phyloP scores from a whole-genome alignment of 768 basidiomycete genomes.

The Tulasnella calospora region DNA sequence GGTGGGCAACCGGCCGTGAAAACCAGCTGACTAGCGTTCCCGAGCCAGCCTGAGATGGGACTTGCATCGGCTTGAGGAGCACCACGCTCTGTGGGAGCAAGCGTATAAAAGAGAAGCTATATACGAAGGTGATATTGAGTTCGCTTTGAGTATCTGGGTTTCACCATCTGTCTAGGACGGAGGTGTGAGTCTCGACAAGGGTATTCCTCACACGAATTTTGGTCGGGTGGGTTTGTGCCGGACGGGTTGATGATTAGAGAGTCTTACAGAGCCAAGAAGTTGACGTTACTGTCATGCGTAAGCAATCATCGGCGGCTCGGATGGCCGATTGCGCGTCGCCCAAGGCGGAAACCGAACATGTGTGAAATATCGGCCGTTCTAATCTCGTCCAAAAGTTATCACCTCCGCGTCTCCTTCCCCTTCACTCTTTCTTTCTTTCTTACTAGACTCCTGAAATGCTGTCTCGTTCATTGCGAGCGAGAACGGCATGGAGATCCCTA shows the following conservation, averaged over 20 bases:
- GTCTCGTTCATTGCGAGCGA: slow-evolving; percentile 9
- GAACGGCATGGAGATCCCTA: slow-evolving; percentile 10
- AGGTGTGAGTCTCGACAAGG: too few relatives aligned
- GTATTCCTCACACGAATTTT: too few relatives aligned
- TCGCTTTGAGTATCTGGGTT: too few relatives aligned
- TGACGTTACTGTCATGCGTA: neutral
- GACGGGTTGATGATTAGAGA: neutral
- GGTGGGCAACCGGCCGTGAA: too few relatives aligned
- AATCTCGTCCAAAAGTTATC: slow-evolving; percentile 22
- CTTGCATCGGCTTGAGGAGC: too few relatives aligned
- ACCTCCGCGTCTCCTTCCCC: neutral
- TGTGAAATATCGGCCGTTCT: neutral
- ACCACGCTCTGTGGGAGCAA: too few relatives aligned
- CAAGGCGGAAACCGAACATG: neutral
- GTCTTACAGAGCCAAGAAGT: neutral
- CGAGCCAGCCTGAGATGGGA: too few relatives aligned
- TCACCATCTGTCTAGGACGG: too few relatives aligned
- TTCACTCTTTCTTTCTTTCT: neutral
- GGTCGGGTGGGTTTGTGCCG: neutral
- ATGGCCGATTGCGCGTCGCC: slow-evolving; percentile 1
- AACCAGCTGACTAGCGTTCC: too few relatives aligned
- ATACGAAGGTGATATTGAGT: too few relatives aligned
- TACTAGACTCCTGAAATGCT: neutral
- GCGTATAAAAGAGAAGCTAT: too few relatives aligned
- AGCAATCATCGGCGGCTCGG: neutral